Percentiles rank a stretch among this genome's conserved stretches.
Evolutionary conservation across 2,329 filamentous ascomycete genomes (phyloP).

Genomic region (Diaporthe capsici): DNA sequence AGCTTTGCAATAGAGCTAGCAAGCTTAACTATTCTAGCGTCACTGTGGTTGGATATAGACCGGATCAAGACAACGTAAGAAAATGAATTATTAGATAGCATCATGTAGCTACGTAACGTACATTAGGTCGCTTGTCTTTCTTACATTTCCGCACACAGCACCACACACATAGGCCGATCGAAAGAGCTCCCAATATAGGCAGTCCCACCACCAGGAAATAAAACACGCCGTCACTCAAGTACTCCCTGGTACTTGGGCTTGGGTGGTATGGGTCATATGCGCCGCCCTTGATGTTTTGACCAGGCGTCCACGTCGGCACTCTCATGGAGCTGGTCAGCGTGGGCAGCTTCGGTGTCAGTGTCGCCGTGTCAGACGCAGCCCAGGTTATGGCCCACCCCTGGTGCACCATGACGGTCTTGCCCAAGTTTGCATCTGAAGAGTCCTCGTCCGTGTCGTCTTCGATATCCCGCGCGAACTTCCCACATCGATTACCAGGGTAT

Average conservation of each 20-base stretch:
- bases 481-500: not conserved
- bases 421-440: not conserved
- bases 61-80: not conserved
- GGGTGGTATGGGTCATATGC: not conserved
- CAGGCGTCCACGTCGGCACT: constrained; percentile 4
- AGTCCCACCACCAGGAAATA: constrained; percentile 1
- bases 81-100: not conserved
- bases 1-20: not conserved
- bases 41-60: not conserved
- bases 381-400: constrained; percentile 4
- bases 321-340: constrained; percentile 2
- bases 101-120: not conserved
- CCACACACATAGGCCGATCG: not conserved
- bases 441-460: not conserved
- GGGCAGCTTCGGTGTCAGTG: constrained; percentile 1
- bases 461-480: not conserved
- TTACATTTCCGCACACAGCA: not conserved
- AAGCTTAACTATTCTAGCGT: not conserved
- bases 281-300: not conserved
- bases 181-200: not conserved
- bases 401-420: constrained; percentile 1
- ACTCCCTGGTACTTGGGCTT: not conserved
- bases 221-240: not conserved
- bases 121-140: not conserved
- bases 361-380: constrained; percentile 11